A percentile compares a stretch with the other conserved stretches of the same genome.
phyloP scores from a whole-genome alignment of 805 yeast genomes.

The Tetrapisispora fleetii region DNA sequence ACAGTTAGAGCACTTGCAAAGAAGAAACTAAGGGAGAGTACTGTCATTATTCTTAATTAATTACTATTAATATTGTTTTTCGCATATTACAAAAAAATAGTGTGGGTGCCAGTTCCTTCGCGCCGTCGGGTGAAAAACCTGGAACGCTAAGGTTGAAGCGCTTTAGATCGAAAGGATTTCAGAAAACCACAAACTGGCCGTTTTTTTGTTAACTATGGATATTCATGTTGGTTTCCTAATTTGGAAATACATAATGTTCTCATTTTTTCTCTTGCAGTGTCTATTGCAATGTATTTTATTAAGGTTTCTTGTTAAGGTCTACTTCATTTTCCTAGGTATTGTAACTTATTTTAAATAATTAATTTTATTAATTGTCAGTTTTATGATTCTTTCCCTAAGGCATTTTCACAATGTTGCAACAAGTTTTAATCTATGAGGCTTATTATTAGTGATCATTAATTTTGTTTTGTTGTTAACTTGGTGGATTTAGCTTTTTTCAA shows the following conservation, averaged over 20 bases:
- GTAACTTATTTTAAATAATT: neutral
- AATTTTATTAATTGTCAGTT: too few species aligned
- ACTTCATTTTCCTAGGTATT: neutral
- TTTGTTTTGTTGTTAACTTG: too few species aligned
- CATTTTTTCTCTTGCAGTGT: conserved; percentile 3
- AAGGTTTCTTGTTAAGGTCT: neutral
- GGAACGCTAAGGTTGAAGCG: conserved; percentile 19
- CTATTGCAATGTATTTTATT: too few species aligned
- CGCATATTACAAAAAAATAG: conserved; percentile 16
- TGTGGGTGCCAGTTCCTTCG: conserved; percentile 14
- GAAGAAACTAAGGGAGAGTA: neutral
- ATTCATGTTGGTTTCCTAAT: conserved; percentile 16
- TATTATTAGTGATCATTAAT: too few species aligned
- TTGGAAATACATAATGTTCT: conserved; percentile 5
- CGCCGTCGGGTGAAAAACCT: conserved; percentile 19
- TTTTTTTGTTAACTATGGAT: conserved; percentile 2
- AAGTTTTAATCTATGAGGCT: neutral
- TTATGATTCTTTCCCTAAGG: too few species aligned
- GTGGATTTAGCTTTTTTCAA: too few species aligned
- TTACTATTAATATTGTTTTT: neutral
- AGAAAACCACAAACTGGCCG: neutral
- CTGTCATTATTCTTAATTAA: neutral
- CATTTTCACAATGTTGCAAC: too few species aligned
- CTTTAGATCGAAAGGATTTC: conserved; percentile 11
- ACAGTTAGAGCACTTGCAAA: neutral